Evolutionary conservation across 83 land plant genomes (phyloP), one percentile per base, ranked within the genome.

Genomic region (Larix sibirica): DNA sequence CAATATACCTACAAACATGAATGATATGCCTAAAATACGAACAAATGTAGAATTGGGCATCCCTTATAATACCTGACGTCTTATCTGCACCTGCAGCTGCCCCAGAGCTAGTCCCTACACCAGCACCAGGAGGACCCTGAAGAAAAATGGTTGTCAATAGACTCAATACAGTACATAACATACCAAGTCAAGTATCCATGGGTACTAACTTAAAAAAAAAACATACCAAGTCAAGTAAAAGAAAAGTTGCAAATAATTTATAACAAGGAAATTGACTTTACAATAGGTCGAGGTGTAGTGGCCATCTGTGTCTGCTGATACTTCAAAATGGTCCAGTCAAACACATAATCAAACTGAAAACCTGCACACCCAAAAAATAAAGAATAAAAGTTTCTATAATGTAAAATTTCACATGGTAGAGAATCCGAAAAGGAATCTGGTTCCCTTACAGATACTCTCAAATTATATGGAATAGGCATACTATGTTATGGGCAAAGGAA

Each of bases 261-360:
- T 68, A 1, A 65, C 56, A 21, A 18, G 59, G 33, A 83, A 62
- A 16, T 70, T 17, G 58, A 23, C 16, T 24, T 58, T 58, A 86
- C 88, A 83, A 83, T 42, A 26, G 88, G 86, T 24, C 67, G 85
- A 47, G 85, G 88, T 28, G 83, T 80, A 81, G 70, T 75, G 8
- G 83, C 38, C 7, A 83, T 81, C 81, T 84, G 92, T 47, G 92
- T 84, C 74, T 89, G 92, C 78, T 90, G 90, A 80, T 90, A 88
- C 87, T 88, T 90, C 82, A 88, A 86, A 58, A 90, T 90, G 58
- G 92, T 90, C 92, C 92, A 90, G 79, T 90, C 92, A 84, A 88
- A 90, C 2, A 90, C 88, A 83, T 88, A 90, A 73, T 90, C 92
- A 83, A 88, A 88, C 33, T 88, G 89, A 76, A 89, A 89, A 17